Percentiles rank a stretch among this genome's conserved stretches.
Evolutionary conservation across 352 stramenopile species (phyloP).

Genomic region (Phytopythium vexans): DNA sequence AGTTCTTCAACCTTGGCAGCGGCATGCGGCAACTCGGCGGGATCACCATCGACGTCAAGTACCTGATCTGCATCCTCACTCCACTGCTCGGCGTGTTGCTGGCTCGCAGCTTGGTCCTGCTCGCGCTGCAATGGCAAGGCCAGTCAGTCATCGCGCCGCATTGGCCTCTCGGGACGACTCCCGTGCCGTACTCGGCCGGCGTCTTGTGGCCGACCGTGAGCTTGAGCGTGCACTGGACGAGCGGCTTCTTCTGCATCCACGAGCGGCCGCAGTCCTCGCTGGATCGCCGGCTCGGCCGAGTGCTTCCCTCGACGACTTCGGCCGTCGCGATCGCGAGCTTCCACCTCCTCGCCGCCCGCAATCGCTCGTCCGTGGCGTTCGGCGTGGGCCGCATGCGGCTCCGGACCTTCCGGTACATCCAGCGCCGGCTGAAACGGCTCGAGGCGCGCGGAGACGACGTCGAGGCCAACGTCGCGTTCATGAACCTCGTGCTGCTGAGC

Average conservation of each 20-base stretch:
- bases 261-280: background rate
- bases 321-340: background rate
- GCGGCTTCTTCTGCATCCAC: constrained; percentile 12
- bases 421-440: constrained; percentile 23
- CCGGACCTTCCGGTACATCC: constrained; percentile 17
- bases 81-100: too few species aligned
- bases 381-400: background rate
- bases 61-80: constrained; percentile 7
- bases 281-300: background rate
- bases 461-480: constrained; percentile 27
- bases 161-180: constrained; percentile 6
- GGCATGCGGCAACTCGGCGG: constrained; percentile 19
- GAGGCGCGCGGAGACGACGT: constrained; percentile 17
- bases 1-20: constrained; percentile 13
- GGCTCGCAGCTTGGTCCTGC: too few species aligned
- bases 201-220: constrained; percentile 10
- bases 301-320: background rate
- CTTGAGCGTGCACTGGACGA: constrained; percentile 13
- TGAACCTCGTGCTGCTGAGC: constrained; percentile 38
- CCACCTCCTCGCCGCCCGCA: background rate
- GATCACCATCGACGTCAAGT: constrained; percentile 31
- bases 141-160: background rate
- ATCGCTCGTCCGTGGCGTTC: background rate
- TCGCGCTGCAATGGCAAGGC: background rate
- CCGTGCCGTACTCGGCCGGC: constrained; percentile 12